Evolutionary conservation across 176 grass and related monocot genomes (phyloP).

Genomic region (Phyllostachys edulis): DNA sequence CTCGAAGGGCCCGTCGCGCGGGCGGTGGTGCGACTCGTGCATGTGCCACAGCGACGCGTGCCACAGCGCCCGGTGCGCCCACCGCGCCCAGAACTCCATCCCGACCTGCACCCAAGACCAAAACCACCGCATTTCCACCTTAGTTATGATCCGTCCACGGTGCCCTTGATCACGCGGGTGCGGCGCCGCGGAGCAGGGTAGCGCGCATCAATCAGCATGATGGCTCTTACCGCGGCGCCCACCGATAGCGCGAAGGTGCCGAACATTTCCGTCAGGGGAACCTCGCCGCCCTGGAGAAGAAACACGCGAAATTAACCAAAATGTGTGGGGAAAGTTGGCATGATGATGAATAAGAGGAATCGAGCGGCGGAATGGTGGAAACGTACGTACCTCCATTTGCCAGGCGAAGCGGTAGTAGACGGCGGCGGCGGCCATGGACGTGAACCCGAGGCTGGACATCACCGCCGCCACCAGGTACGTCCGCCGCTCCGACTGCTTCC

Average conservation of each 20-base stretch:
- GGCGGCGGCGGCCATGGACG: conserved; percentile 69
- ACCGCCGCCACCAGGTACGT: conserved; percentile 76
- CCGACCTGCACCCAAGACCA: conserved; percentile 46
- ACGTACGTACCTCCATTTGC: conserved; percentile 69
- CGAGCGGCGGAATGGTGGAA: background rate
- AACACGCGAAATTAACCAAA: background rate
- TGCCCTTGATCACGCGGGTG: too few relatives aligned
- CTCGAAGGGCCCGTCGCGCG: conserved; percentile 88
- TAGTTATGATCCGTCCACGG: background rate
- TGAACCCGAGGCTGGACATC: conserved; percentile 87
- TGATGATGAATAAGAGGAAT: background rate
- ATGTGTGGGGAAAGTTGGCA: background rate
- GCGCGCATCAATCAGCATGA: background rate
- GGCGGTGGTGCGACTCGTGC: conserved; percentile 96
- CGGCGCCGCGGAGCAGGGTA: too few relatives aligned
- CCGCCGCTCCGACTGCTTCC: conserved; percentile 70
- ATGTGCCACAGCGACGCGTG: conserved; percentile 96
- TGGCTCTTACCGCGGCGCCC: conserved; percentile 65
- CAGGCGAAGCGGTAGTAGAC: conserved; percentile 90
- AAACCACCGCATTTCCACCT: background rate
- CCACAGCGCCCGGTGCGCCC: conserved; percentile 94
- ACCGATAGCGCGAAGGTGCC: conserved; percentile 82
- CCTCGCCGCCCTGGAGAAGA: conserved; percentile 52
- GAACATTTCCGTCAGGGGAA: conserved; percentile 75
- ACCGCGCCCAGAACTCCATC: conserved; percentile 98